Percentiles rank a stretch among this genome's conserved stretches.
Conservation (phyloP, 495 filamentous ascomycete genomes). For the Emericellopsis terricola region DNA sequence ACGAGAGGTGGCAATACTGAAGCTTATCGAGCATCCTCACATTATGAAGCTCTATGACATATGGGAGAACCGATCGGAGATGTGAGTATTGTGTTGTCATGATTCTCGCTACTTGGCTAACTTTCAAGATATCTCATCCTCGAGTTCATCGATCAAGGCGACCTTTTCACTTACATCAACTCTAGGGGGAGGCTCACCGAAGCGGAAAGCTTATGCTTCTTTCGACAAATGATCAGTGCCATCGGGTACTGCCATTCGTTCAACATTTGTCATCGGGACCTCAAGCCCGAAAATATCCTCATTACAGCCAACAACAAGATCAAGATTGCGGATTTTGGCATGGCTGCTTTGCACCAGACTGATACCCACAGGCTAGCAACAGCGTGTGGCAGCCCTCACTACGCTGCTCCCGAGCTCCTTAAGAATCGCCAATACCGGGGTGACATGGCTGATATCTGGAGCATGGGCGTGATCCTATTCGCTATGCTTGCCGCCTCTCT, state of each 20-base stretch:
- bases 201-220: slow-evolving; percentile 63
- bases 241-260: slow-evolving; percentile 84
- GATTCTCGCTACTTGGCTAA: slow-evolving; percentile 7
- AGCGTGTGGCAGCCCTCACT: slow-evolving; percentile 91
- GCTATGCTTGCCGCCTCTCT: slow-evolving; percentile 61
- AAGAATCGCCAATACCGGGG: slow-evolving; percentile 56
- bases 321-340: slow-evolving; percentile 93
- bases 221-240: slow-evolving; percentile 85
- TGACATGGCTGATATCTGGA: slow-evolving; percentile 80
- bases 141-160: slow-evolving; percentile 84
- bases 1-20: slow-evolving; percentile 89
- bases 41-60: slow-evolving; percentile 85
- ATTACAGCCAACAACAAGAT: slow-evolving; percentile 51
- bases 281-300: slow-evolving; percentile 96
- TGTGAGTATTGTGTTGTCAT: slow-evolving; percentile 39
- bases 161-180: slow-evolving; percentile 71
- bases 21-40: slow-evolving; percentile 82
- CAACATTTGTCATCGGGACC: slow-evolving; percentile 85
- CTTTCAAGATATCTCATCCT: slow-evolving; percentile 70
- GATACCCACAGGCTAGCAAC: slow-evolving; percentile 55
- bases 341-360: slow-evolving; percentile 81
- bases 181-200: slow-evolving; percentile 49
- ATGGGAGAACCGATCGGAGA: slow-evolving; percentile 86
- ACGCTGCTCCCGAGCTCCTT: slow-evolving; percentile 84
- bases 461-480: slow-evolving; percentile 79